Evolutionary conservation across 1,284 basidiomycete species (phyloP), one percentile per base, ranked within the genome.

Genomic region (Malassezia yamatoensis): DNA sequence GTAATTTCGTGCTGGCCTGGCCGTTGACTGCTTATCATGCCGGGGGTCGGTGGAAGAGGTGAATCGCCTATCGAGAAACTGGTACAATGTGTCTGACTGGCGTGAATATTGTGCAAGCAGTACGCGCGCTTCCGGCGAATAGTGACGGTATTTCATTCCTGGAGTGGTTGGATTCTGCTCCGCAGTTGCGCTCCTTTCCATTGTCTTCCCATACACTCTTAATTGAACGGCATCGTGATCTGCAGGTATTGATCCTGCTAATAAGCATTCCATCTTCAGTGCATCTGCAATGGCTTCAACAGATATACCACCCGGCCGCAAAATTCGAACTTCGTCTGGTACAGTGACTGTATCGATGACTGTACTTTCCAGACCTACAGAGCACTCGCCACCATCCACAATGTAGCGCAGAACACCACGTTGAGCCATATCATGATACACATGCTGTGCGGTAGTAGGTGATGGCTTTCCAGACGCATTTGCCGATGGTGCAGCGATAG

Each of bases 71-170:
- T 29, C 24, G 41, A 11, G 60, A 54, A 32, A 34, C 9, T 6
- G 15, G 10, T 2, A 12, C 9, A 45, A 18, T 15, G 63, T 18
- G n/a, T 55, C 20, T 7, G 50, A 33, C n/a, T 63, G 60, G 0
- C 39, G 15, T 16, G 40, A 32, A 90, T 76, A 3, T 47, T 12
- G 37, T n/a, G 50, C 45, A 5, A 72, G 56, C 0, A 70, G 49
- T 0, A 74, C 72, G 5, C 60, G 55, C 2, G 72, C 70, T 0
- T 66, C 79, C 1, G 93, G 93, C 24, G 90, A 87, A 75, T 99
- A 99, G 77, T 99, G 94, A 49, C 87, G 82, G 75, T 99, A 99
- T 77, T 99, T 99, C 91, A 96, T 96, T n/a, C 94, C 94, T 0
- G 94, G 94, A 0, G 94, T 98, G 1, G 89, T 91, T 1, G 93